Evolutionary conservation across 1,284 basidiomycete genomes (phyloP), one percentile per base, ranked within the genome.

Genomic region (Cystobasidium pallidum): DNA sequence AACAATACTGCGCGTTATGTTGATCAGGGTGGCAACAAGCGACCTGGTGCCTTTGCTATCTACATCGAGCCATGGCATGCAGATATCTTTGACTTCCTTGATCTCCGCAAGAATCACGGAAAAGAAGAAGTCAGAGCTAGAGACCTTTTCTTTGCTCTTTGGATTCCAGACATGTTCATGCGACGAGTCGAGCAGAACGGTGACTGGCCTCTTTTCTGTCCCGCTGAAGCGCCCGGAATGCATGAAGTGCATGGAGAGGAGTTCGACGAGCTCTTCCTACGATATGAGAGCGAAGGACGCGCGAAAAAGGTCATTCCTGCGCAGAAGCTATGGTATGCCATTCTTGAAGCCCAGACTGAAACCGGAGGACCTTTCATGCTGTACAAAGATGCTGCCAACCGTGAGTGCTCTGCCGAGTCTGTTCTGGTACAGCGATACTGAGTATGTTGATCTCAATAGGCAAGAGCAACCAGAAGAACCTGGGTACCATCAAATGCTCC

Each of bases 1-100:
- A 96, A 99, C 80, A 94, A 96, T 15, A 99, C 96, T 6, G 96
- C 96, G 36, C 92, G 96, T 66, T 99, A 99, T 81, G 96, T 99
- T 75, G 96, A 99, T 82, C 96, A 99, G 82, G 95, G 96, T 75
- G 96, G 96, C 62, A 99, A 99, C 87, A 99, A 99, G 85, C 91
- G 96, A 54, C 96, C 96, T 1, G 96, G 96, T 76, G 96, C 96
- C 1, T 98, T 99, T 79, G 92, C 96, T 64, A 77, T 79, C 64
- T 77, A 77, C 76, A 72, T 77, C 74, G 76, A 78, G 74, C 78
- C 78, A 21, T 79, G 78, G 78, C 95, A 99, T 82, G 88, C 92
- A 41, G 96, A 99, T 81, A 83, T 99, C 78, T 98, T 98, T 78
- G 95, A 98, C 77, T 98, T 99, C 86, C 86, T 99, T 76, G 95